Percentiles rank a stretch among this genome's conserved stretches.
These are phyloP conservation scores for Lipomyces orientalis DNA, from an alignment of 805 yeast genomes.

Conservation along the genomic window DNA sequence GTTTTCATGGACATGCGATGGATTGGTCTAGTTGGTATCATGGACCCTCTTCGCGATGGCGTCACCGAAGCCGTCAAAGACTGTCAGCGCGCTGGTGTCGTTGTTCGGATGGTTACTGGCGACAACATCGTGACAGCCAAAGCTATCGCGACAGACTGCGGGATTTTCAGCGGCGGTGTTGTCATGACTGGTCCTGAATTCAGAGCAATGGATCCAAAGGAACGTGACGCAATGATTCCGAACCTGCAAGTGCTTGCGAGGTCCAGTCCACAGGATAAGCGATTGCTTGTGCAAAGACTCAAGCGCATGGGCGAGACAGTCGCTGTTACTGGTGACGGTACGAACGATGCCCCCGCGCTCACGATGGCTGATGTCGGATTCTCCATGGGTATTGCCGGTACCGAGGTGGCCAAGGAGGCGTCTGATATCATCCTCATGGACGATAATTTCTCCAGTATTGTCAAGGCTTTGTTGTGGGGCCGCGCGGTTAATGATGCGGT, in stretches of 20 bases:
- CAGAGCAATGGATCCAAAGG: conserved; percentile 64
- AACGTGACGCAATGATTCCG: conserved; percentile 70
- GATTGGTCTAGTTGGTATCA: conserved; percentile 86
- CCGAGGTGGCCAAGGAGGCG: conserved; percentile 98
- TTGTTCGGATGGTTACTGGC: conserved; percentile 98
- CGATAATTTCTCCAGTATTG: conserved; percentile 92
- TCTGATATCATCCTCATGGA: conserved; percentile 91
- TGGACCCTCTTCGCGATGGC: conserved; percentile 91
- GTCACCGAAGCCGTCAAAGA: conserved; percentile 86
- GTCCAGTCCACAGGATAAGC: conserved; percentile 94
- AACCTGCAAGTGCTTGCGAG: conserved; percentile 84
- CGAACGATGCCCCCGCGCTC: conserved; percentile 97
- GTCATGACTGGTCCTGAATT: conserved; percentile 95
- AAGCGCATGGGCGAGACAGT: conserved; percentile 87
- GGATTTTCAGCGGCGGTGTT: conserved; percentile 64
- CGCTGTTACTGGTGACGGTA: conserved; percentile 99
- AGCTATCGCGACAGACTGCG: conserved; percentile 87
- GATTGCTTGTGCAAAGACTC: conserved; percentile 80
- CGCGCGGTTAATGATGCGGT: conserved; percentile 94
- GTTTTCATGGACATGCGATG: conserved; percentile 51
- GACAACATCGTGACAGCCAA: conserved; percentile 90
- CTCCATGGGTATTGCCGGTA: conserved; percentile 98
- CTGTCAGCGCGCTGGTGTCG: conserved; percentile 90
- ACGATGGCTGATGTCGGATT: conserved; percentile 97
- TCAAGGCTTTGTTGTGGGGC: conserved; percentile 98